Percentiles rank a stretch among this genome's conserved stretches.
These are phyloP conservation scores for Geotrichum reessii DNA, from an alignment of 1,139 yeast genomes.

Conservation along the genomic window DNA sequence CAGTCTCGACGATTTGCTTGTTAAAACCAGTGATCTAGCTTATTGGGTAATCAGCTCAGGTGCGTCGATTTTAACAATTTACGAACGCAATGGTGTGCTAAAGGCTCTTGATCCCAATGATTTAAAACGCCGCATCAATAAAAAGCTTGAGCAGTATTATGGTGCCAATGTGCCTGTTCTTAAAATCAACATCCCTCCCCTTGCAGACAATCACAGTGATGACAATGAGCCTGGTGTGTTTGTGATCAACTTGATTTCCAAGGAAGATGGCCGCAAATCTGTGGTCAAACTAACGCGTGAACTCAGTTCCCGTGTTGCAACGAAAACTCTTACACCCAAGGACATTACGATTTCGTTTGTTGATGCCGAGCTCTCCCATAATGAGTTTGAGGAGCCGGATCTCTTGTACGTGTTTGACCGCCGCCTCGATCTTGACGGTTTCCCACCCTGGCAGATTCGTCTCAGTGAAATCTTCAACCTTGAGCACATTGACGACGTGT, in stretches of 20 bases:
- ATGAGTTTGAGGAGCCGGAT: slow-evolving; percentile 90
- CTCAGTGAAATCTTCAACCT: slow-evolving; percentile 89
- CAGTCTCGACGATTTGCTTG: slow-evolving; percentile 38
- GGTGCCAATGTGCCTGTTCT: slow-evolving; percentile 62
- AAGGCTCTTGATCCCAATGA: slow-evolving; percentile 45
- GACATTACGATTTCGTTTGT: slow-evolving; percentile 72
- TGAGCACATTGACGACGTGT: slow-evolving; percentile 77
- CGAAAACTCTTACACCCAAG: slow-evolving; percentile 53
- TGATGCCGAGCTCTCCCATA: slow-evolving; percentile 65
- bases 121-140: slow-evolving; percentile 53
- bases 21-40: slow-evolving; percentile 58
- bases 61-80: slow-evolving; percentile 60
- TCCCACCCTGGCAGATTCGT: slow-evolving; percentile 97
- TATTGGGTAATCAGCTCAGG: slow-evolving; percentile 91
- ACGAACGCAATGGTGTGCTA: slow-evolving; percentile 72
- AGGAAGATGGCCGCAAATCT: slow-evolving; percentile 83
- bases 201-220: slow-evolving; percentile 29
- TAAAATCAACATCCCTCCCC: slow-evolving; percentile 13
- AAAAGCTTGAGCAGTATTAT: slow-evolving; percentile 64
- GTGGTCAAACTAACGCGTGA: slow-evolving; percentile 83
- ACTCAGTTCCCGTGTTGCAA: slow-evolving; percentile 67
- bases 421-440: slow-evolving; percentile 78
- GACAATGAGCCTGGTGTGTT: slow-evolving; percentile 37
- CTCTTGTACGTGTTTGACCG: slow-evolving; percentile 82
- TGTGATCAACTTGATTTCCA: slow-evolving; percentile 60